Base-by-base conservation (phyloP, 345 rosid genomes). In the Eucalyptus pumila region DNA sequence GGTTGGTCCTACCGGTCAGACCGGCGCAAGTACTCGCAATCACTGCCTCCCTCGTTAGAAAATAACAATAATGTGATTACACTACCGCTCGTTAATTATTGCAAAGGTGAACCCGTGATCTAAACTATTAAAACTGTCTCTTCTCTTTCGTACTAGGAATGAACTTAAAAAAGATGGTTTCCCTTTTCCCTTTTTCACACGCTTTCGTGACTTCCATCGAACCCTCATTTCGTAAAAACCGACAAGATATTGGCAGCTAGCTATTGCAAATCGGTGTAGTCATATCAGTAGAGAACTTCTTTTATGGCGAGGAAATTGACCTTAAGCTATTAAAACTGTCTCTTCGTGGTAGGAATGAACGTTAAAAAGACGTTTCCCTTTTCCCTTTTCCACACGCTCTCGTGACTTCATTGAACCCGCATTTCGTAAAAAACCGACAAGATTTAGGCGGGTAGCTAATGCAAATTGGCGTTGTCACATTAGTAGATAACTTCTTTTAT, bases 381-480 rank as follows among this genome's bases (percentile, higher is more conserved):
- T 32, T 9, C 11, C 23, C 42, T 34, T 69, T 32, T 16, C 34
- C 80, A 69, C 42, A 69, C 1, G 2, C 40, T 69, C 42, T 69
- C 12, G 42, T 69, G 80, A 69, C 40, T 9, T 69, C 6, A 4
- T 15, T 1, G 7, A 32, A 37, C 4, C 2, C 2, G 11, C 42
- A 32, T 32, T 32, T 67, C 7, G 3, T 15, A 32, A 67, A 67
- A 67, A 7, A n/a, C 24, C 7, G 24, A 32, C 23, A 14, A 32
- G 11, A 69, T 17, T 6, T 30, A 4, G 3, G 4, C 11, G 76
- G 9, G 21, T 62, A 4, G 72, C 19, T 65, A 65, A 30, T 65
- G 8, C 17, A 14, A 30, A n/a, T 30, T 5, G 6, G 72, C 1
- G 2, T 65, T 0, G 8, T 65, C 10, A 4, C 8, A n/a, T 30